These are phyloP conservation scores for Tylopilus orsonianus DNA, from an alignment of 1,284 basidiomycete species.

Conservation along the genomic window DNA sequence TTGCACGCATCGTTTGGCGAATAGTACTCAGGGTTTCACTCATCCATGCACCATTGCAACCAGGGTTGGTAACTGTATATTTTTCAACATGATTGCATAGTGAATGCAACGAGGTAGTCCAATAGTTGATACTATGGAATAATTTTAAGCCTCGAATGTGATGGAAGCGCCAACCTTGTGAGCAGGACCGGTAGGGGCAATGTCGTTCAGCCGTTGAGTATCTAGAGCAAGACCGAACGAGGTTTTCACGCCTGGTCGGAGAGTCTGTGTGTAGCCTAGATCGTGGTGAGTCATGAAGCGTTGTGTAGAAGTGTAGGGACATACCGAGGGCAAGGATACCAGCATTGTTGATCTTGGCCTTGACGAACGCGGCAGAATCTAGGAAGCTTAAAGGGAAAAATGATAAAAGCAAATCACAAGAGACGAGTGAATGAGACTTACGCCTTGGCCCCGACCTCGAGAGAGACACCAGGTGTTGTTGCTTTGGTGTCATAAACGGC, in stretches of 20 bases:
- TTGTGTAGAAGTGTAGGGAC: conserved; percentile 11
- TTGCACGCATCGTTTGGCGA: not conserved
- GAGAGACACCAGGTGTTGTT: conserved; percentile 81
- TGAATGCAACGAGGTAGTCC: conserved; percentile 12
- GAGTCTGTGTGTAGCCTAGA: conserved; percentile 84
- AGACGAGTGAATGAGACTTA: conserved; percentile 39
- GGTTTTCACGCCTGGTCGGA: conserved; percentile 94
- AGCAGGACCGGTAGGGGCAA: conserved; percentile 57
- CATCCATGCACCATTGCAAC: not conserved
- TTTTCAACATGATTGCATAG: conserved; percentile 13
- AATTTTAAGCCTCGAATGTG: conserved; percentile 66
- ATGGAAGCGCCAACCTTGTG: conserved; percentile 82
- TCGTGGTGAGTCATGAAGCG: conserved; percentile 3
- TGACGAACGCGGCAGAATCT: conserved; percentile 89
- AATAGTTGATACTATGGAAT: conserved; percentile 21
- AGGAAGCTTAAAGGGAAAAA: conserved; percentile 61
- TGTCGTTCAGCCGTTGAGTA: conserved; percentile 83
- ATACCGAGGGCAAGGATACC: conserved; percentile 84
- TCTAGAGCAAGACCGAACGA: conserved; percentile 92
- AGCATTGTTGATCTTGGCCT: conserved; percentile 99
- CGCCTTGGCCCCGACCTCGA: conserved; percentile 98
- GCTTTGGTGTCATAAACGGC: conserved; percentile 96
- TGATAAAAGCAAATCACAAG: not conserved
- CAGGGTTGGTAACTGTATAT: not conserved
- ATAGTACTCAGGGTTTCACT: not conserved